phyloP scores from a whole-genome alignment of 202 grass and related monocot species.

The Saccharum hybrid region DNA sequence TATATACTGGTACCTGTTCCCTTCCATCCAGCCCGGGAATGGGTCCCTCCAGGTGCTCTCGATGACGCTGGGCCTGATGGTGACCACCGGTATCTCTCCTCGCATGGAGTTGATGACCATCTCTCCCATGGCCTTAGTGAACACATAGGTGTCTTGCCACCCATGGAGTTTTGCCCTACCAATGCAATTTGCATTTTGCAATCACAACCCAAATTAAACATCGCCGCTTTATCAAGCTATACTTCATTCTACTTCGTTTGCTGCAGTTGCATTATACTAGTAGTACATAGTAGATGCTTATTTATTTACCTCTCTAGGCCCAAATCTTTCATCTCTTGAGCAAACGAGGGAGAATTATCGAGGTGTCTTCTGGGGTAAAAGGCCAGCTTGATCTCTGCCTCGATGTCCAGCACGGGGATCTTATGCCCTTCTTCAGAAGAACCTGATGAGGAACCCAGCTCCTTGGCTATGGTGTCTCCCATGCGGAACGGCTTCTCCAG shows the following conservation, averaged over 20 bases:
- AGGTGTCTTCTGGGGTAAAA: constrained; percentile 46
- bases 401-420: constrained; percentile 62
- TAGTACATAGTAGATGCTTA: neutral
- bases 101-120: constrained; percentile 87
- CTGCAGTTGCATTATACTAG: neutral
- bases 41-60: constrained; percentile 86
- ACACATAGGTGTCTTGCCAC: constrained; percentile 91
- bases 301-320: constrained; percentile 66
- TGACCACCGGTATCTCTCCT: constrained; percentile 89
- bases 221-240: neutral
- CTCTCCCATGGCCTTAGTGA: constrained; percentile 97
- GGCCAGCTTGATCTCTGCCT: constrained; percentile 82
- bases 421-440: constrained; percentile 11
- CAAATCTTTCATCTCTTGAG: constrained; percentile 82
- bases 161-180: constrained; percentile 83
- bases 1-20: constrained; percentile 53
- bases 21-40: constrained; percentile 98
- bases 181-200: neutral
- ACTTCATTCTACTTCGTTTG: neutral
- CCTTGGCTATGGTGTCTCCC: constrained; percentile 76
- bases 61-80: constrained; percentile 85
- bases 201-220: neutral
- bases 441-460: constrained; percentile 24
- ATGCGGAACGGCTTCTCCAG: constrained; percentile 73
- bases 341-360: constrained; percentile 40